These are phyloP conservation scores for Fusarium tupiense DNA, from an alignment of 2,329 filamentous ascomycete species.

Conservation along the genomic window DNA sequence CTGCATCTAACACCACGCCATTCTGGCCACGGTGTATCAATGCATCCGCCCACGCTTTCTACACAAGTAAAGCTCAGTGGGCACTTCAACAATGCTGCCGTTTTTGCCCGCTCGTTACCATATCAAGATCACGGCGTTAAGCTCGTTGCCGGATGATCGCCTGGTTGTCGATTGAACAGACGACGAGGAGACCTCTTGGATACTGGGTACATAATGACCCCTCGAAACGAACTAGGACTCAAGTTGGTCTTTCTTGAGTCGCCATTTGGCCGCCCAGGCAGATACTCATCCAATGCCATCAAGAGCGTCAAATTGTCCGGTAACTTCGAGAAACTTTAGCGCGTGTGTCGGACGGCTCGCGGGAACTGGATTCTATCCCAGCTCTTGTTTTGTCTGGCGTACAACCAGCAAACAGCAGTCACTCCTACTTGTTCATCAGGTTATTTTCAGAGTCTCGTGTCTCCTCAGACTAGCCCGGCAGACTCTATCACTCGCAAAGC, in stretches of 20 bases:
- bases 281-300: too few species aligned
- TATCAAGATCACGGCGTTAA: rapidly evolving
- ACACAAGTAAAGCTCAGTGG: background rate
- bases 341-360: background rate
- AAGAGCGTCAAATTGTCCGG: background rate
- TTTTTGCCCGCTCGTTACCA: rapidly evolving
- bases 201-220: rapidly evolving
- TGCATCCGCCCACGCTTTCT: rapidly evolving
- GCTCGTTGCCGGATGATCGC: background rate
- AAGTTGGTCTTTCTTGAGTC: rapidly evolving
- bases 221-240: rapidly evolving
- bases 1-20: background rate
- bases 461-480: background rate
- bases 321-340: too few species aligned
- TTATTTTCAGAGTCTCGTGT: background rate
- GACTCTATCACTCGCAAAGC: background rate
- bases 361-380: background rate
- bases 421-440: background rate
- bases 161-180: too few species aligned
- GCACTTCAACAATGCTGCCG: rapidly evolving
- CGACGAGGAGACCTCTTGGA: too few species aligned
- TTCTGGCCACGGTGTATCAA: background rate
- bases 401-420: background rate
- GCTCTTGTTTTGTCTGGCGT: background rate
- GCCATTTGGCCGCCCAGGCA: rapidly evolving